These are phyloP conservation scores for Saturnispora diversa DNA, from an alignment of 805 yeast species.

Conservation along the genomic window DNA sequence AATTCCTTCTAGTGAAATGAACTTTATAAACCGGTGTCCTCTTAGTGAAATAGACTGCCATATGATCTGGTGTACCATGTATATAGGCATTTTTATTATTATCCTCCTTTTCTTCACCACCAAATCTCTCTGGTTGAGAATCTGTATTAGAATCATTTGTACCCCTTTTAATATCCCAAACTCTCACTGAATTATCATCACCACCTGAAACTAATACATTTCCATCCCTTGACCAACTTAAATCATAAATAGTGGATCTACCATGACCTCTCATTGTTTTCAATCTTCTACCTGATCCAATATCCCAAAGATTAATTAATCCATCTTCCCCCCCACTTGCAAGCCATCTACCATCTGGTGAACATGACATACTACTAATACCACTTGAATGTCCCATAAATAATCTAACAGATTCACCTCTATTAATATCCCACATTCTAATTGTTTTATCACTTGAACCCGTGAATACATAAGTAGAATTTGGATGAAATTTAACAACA, in stretches of 20 bases:
- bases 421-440: constrained; percentile 94
- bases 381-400: constrained; percentile 93
- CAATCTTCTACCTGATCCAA: constrained; percentile 80
- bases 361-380: constrained; percentile 73
- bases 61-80: constrained; percentile 52
- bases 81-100: constrained; percentile 48
- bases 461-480: constrained; percentile 87
- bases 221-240: constrained; percentile 82
- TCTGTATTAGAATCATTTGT: constrained; percentile 45
- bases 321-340: constrained; percentile 62
- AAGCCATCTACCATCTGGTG: constrained; percentile 96
- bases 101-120: constrained; percentile 18
- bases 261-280: constrained; percentile 96
- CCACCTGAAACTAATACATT: constrained; percentile 85
- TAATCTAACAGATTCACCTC: constrained; percentile 83
- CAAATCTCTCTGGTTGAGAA: constrained; percentile 46
- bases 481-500: constrained; percentile 91
- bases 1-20: constrained; percentile 81
- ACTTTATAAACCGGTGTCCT: constrained; percentile 91
- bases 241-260: constrained; percentile 71
- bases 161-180: constrained; percentile 89
- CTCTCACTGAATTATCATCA: constrained; percentile 85
- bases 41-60: constrained; percentile 90
- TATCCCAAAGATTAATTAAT: constrained; percentile 79
- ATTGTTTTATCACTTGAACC: constrained; percentile 95